Evolutionary conservation across 148 eudicot genomes (phyloP).

Genomic region (Arctostaphylos glauca): DNA sequence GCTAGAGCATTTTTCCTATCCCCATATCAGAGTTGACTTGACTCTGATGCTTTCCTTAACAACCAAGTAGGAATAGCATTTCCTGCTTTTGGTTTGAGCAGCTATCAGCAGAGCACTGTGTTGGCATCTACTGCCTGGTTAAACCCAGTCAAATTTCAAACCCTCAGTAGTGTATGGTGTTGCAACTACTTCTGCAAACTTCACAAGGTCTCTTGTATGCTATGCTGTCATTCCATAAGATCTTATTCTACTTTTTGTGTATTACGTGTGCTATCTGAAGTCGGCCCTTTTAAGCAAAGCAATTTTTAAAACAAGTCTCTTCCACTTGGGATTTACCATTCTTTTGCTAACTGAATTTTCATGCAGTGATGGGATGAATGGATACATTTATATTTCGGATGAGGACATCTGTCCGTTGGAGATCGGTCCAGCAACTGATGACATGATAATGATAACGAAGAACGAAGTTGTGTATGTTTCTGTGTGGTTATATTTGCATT

Average conservation of each 20-base stretch:
- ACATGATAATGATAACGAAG: conserved; percentile 19
- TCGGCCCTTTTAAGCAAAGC: not conserved
- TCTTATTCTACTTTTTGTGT: not conserved
- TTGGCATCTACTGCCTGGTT: conserved; percentile 1
- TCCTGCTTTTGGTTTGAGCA: not conserved
- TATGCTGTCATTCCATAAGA: too few relatives aligned
- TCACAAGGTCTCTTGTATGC: not conserved
- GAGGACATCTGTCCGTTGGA: conserved; percentile 17
- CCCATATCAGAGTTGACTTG: not conserved
- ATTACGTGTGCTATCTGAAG: not conserved
- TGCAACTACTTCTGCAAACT: not conserved
- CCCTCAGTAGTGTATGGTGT: not conserved
- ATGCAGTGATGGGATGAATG: conserved; percentile 28
- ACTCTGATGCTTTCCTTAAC: not conserved
- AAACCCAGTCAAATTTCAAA: not conserved
- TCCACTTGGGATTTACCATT: not conserved
- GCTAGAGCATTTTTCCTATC: not conserved
- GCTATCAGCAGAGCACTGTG: not conserved
- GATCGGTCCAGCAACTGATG: conserved; percentile 25
- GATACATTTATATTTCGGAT: conserved; percentile 22
- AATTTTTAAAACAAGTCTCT: not conserved
- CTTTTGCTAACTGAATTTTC: conserved; percentile 12
- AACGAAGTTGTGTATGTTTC: conserved; percentile 34
- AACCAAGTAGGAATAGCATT: not conserved
- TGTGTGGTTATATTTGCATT: conserved; percentile 9